Evolutionary conservation across 2,329 filamentous ascomycete species (phyloP).

Genomic region (Thyridium curvatum): DNA sequence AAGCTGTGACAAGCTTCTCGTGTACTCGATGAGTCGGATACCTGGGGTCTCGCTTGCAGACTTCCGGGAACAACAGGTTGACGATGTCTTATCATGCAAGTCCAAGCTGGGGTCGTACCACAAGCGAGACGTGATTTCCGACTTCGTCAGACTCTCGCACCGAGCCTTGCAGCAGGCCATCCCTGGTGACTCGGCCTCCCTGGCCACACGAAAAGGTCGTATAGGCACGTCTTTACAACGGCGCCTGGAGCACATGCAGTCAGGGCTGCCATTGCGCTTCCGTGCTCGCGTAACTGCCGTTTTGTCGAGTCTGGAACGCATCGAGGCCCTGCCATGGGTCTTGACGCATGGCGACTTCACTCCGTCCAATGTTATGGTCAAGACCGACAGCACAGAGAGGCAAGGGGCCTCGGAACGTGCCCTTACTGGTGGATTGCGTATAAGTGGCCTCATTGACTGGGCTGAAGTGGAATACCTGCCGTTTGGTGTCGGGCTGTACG

Average conservation of each 20-base stretch:
- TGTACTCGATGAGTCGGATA: conserved; percentile 35
- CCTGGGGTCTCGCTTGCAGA: conserved; percentile 32
- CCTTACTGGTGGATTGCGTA: background rate
- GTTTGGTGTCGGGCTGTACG: conserved; percentile 54
- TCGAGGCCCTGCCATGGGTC: conserved; percentile 43
- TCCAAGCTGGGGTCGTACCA: conserved; percentile 9
- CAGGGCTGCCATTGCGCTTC: conserved; percentile 27
- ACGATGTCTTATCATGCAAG: background rate
- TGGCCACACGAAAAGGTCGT: conserved; percentile 14
- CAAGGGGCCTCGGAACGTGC: no score
- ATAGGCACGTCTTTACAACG: conserved; percentile 33
- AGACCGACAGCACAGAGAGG: conserved; percentile 8
- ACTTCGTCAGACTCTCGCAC: conserved; percentile 34
- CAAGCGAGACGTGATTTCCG: conserved; percentile 24
- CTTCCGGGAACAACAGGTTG: conserved; percentile 13
- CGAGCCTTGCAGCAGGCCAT: conserved; percentile 23
- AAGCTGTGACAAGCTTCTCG: conserved; percentile 17
- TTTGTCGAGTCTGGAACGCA: conserved; percentile 19
- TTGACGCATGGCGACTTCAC: conserved; percentile 57
- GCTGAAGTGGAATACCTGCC: conserved; percentile 56
- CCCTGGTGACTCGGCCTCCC: conserved; percentile 1
- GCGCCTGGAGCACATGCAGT: conserved; percentile 29
- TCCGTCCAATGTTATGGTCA: conserved; percentile 50
- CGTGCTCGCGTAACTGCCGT: conserved; percentile 15
- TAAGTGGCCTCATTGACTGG: conserved; percentile 57